Percentiles rank a stretch among this genome's conserved stretches.
phyloP scores from a whole-genome alignment of 2,329 filamentous ascomycete species.

The Xylaria sp. region DNA sequence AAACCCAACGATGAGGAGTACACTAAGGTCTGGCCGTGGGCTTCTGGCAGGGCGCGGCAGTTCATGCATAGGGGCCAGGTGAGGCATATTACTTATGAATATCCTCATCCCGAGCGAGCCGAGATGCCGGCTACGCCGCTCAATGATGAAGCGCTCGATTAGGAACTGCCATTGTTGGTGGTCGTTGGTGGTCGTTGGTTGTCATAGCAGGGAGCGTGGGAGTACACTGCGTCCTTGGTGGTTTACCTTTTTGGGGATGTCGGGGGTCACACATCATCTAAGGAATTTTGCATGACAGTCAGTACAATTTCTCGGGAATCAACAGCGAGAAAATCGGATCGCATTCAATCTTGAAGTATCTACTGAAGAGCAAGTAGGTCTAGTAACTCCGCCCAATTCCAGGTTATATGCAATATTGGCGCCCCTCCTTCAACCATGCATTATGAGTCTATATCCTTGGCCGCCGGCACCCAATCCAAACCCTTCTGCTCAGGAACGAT shows the following conservation, averaged over 20 bases:
- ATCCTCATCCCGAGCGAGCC: conserved; percentile 4
- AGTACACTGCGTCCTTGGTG: no score
- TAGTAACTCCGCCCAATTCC: background rate
- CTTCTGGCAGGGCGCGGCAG: conserved; percentile 13
- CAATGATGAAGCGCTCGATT: background rate
- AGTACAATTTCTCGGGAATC: no score
- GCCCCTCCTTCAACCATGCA: background rate
- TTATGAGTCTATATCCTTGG: background rate
- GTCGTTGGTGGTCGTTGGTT: no score
- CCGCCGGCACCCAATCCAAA: conserved; percentile 36
- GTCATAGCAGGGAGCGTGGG: no score
- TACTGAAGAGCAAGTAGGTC: background rate
- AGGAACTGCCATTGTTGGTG: background rate
- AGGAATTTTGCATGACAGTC: no score
- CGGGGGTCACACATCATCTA: no score
- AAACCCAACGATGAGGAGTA: background rate
- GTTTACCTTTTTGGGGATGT: no score
- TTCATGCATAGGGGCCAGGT: conserved; percentile 1
- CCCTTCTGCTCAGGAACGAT: conserved; percentile 64
- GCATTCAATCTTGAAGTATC: background rate
- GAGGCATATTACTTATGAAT: conserved; percentile 23
- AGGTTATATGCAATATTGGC: background rate
- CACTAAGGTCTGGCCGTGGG: conserved; percentile 17
- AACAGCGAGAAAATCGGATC: background rate
- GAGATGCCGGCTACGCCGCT: background rate